These are phyloP conservation scores for Erythrobasidium yunnanense DNA, from an alignment of 768 basidiomycete species.

Conservation along the genomic window DNA sequence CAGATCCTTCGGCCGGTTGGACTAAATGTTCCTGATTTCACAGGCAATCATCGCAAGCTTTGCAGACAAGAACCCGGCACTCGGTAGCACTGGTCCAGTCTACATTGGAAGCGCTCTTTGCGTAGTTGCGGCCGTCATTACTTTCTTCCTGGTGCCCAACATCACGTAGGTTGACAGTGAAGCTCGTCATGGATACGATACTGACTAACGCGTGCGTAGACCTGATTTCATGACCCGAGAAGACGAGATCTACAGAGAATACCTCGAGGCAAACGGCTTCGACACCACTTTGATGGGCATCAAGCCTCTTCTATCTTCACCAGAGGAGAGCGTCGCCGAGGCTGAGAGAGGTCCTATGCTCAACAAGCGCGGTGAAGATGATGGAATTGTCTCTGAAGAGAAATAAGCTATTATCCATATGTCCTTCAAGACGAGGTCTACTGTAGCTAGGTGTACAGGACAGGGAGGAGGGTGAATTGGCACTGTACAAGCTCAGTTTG, in stretches of 20 bases:
- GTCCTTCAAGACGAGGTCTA: no score
- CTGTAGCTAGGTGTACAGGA: no score
- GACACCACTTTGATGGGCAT: constrained; percentile 28
- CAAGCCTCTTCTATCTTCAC: constrained; percentile 19
- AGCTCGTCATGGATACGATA: constrained; percentile 60
- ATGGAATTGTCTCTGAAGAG: no score
- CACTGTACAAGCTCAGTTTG: no score
- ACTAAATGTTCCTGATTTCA: background rate
- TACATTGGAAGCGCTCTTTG: constrained; percentile 51
- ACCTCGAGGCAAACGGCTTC: constrained; percentile 26
- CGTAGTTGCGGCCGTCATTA: constrained; percentile 61
- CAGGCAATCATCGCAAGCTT: constrained; percentile 36
- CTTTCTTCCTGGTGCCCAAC: constrained; percentile 62
- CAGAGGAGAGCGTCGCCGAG: no score
- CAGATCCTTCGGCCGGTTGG: background rate
- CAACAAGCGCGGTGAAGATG: no score
- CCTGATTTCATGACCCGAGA: constrained; percentile 73
- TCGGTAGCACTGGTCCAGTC: constrained; percentile 27
- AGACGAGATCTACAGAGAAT: constrained; percentile 33
- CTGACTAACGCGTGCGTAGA: constrained; percentile 61
- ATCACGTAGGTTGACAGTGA: constrained; percentile 67
- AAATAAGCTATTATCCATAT: no score
- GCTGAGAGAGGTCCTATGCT: no score
- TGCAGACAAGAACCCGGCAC: constrained; percentile 24
- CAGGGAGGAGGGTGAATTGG: no score